These are phyloP conservation scores for Alloteropsis angusta DNA, from an alignment of 202 grass and related monocot species.

Conservation along the genomic window DNA sequence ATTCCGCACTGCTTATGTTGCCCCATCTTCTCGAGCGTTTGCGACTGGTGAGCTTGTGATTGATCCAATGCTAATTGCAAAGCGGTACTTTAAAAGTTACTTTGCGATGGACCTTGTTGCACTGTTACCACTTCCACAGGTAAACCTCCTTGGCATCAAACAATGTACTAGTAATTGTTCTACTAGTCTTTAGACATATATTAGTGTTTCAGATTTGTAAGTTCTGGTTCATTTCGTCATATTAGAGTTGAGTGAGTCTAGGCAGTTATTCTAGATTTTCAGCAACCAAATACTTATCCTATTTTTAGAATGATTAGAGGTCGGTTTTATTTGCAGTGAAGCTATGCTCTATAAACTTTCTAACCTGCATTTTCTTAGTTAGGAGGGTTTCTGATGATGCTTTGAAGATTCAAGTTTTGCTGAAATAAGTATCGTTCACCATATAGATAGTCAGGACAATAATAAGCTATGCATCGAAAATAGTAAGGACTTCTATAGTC, in stretches of 20 bases:
- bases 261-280: background rate
- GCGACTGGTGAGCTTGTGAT: slow-evolving; percentile 79
- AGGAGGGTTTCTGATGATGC: background rate
- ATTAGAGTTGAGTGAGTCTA: background rate
- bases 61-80: slow-evolving; percentile 61
- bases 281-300: background rate
- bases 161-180: background rate
- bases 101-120: slow-evolving; percentile 70
- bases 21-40: slow-evolving; percentile 65
- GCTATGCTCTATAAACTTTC: background rate
- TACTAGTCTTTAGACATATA: background rate
- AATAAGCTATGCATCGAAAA: background rate
- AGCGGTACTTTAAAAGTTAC: slow-evolving; percentile 55
- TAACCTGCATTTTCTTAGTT: background rate
- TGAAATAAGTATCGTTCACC: background rate
- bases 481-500: background rate
- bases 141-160: slow-evolving; percentile 7
- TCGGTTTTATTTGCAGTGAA: no score
- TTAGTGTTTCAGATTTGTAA: background rate
- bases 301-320: no score
- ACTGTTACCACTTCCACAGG: slow-evolving; percentile 87
- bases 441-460: background rate
- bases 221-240: background rate
- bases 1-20: slow-evolving; percentile 78
- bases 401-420: background rate